Evolutionary conservation across 495 filamentous ascomycete genomes (phyloP).

Genomic region (Tuber borchii): DNA sequence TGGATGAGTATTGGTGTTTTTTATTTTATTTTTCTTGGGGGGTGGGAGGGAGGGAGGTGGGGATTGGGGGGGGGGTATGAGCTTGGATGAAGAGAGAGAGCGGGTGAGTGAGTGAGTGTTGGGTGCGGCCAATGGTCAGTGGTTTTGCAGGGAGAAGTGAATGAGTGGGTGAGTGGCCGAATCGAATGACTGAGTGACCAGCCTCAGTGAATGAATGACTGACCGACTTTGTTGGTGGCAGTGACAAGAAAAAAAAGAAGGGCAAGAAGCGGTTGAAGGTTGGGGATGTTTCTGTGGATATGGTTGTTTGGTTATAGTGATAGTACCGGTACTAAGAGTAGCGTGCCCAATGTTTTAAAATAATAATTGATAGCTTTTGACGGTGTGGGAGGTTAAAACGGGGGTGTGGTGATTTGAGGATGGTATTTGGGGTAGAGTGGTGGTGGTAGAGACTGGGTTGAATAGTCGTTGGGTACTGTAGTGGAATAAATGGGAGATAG

Average conservation of each 20-base stretch:
- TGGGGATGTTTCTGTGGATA: constrained; percentile 1
- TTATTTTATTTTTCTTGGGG: constrained; percentile 3
- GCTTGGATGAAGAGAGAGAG: constrained; percentile 7
- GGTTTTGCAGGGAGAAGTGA: too few relatives aligned
- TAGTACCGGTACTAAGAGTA: neutral
- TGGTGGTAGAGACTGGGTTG: neutral
- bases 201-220: neutral
- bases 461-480: neutral
- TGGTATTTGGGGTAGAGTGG: neutral
- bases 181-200: neutral
- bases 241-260: constrained; percentile 1
- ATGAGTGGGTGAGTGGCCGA: neutral
- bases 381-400: neutral
- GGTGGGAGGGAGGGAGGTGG: too few relatives aligned
- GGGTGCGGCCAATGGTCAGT: constrained; percentile 9
- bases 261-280: neutral
- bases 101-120: constrained; percentile 12
- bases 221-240: neutral
- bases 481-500: neutral
- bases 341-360: neutral
- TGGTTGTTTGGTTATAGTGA: neutral
- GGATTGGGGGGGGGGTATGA: too few relatives aligned
- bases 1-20: neutral
- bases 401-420: neutral
- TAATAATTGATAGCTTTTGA: neutral